Evolutionary conservation across 768 basidiomycete genomes (phyloP).

Genomic region (Agaricus blazei): DNA sequence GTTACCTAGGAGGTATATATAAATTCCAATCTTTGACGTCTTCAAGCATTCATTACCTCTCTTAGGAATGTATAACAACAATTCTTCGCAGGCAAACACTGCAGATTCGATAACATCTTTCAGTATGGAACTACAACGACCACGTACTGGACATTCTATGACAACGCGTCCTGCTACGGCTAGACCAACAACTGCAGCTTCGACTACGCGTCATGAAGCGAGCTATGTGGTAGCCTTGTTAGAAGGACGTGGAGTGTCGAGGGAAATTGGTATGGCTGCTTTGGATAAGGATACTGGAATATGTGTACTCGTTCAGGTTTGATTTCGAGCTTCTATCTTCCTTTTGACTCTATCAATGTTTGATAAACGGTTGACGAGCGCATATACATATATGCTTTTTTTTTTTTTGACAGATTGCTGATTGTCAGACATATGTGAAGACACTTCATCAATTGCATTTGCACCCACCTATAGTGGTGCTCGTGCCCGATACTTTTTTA

Average conservation of each 20-base stretch:
- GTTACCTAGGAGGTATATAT: neutral
- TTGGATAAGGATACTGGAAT: slow-evolving; percentile 76
- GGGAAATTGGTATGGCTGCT: slow-evolving; percentile 85
- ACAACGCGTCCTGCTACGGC: slow-evolving; percentile 44
- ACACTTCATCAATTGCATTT: slow-evolving; percentile 83
- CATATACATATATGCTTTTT: neutral
- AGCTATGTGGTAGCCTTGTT: slow-evolving; percentile 65
- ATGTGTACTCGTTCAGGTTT: slow-evolving; percentile 76
- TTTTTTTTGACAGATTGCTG: slow-evolving; percentile 53
- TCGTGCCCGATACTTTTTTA: slow-evolving; percentile 81
- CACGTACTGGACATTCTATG: slow-evolving; percentile 9
- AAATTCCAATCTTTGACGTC: neutral
- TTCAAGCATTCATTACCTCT: neutral
- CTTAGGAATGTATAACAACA: neutral
- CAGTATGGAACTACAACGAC: neutral
- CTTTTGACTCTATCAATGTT: no score
- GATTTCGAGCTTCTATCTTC: neutral
- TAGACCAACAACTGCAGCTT: slow-evolving; percentile 63
- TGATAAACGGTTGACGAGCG: neutral
- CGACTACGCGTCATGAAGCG: slow-evolving; percentile 46
- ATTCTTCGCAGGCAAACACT: neutral
- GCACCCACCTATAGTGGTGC: slow-evolving; percentile 62
- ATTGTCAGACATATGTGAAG: slow-evolving; percentile 86
- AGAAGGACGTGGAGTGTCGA: slow-evolving; percentile 72
- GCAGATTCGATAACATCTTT: neutral